Base-by-base conservation (phyloP, 2,329 filamentous ascomycete genomes). In the Zasmidium cellare region DNA sequence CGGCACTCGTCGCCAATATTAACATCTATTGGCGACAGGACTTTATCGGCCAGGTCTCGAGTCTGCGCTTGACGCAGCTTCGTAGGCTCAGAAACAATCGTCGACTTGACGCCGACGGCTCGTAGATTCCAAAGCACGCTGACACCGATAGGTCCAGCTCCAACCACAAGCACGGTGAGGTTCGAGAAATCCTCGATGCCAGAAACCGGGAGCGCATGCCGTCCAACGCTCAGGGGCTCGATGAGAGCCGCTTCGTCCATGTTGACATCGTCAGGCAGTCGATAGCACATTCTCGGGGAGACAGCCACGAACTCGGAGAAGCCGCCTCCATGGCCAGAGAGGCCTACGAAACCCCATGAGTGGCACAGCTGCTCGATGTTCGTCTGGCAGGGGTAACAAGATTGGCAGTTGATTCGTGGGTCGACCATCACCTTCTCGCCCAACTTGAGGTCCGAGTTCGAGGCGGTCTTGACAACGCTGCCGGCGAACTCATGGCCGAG, bases 401-500 rank as follows among this genome's bases (percentile, higher is more conserved):
- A 25, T 20, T 55, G 51, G 57, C 62, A 64, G 47, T 61, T 58
- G 25, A 63, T 51, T 18, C 59, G 51, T 28, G 64, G 64, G 46
- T 64, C 60, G 23, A 64, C 58, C 55, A 66, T 61, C 1, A 65
- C 62, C 12, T 51, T 48, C 24, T 57, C 35, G 14, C 64, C 64
- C 14, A 48, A 16, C 19, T 45, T 53, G 14, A 65, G 49, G 19
- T 50, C 41, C 18, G 46, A 55, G 12, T 55, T 55, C 3, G 18
- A 35, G 6, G 62, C 56, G 11, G 55, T 46, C 14, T 56, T 55
- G 19, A 41, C 53, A 20, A 65, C 53, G 9, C 38, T 47, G 12
- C 64, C 64, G 35, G 51, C 60, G 55, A 66, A 62, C 47, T 66
- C 62, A 53, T 66, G 62, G 46, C 64, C 58, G 22, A 65, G 41